These are phyloP conservation scores for Kwoniella europaea DNA, from an alignment of 768 basidiomycete genomes.

Conservation along the genomic window DNA sequence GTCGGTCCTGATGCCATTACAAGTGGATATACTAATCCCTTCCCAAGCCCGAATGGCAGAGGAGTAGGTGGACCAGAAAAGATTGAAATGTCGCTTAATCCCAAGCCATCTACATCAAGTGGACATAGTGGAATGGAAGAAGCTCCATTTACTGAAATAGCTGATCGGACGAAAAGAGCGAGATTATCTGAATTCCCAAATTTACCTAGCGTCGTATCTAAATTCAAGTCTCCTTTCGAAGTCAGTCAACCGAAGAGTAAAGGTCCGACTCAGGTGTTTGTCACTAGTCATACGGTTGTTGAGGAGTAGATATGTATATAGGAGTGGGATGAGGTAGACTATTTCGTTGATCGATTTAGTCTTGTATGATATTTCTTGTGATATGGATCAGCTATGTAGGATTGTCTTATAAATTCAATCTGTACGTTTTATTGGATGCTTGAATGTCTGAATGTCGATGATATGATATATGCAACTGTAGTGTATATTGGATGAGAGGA, in stretches of 20 bases:
- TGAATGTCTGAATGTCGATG: too few relatives aligned
- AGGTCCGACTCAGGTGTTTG: slow-evolving; percentile 33
- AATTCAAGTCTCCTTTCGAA: slow-evolving; percentile 35
- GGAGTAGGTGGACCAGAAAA: not conserved
- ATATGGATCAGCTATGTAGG: not conserved
- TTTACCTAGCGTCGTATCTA: slow-evolving; percentile 28
- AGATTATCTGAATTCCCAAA: slow-evolving; percentile 24
- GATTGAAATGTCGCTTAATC: slow-evolving; percentile 20
- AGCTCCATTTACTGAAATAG: slow-evolving; percentile 28
- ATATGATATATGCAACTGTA: too few relatives aligned
- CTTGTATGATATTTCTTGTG: not conserved
- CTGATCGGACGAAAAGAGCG: slow-evolving; percentile 18
- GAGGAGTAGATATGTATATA: slow-evolving; percentile 4
- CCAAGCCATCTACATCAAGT: not conserved
- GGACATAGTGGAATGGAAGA: slow-evolving; percentile 9
- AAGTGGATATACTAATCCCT: not conserved
- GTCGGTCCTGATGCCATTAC: slow-evolving; percentile 34
- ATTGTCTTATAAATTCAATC: too few relatives aligned
- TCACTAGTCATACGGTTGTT: slow-evolving; percentile 28
- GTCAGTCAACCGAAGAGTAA: slow-evolving; percentile 6
- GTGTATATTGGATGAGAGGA: too few relatives aligned
- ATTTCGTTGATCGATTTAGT: not conserved
- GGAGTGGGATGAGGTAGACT: not conserved
- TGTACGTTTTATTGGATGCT: too few relatives aligned
- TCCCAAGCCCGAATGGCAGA: not conserved